Evolutionary conservation across 2,329 filamentous ascomycete species (phyloP).

Genomic region (Arthrinium phaeospermum): DNA sequence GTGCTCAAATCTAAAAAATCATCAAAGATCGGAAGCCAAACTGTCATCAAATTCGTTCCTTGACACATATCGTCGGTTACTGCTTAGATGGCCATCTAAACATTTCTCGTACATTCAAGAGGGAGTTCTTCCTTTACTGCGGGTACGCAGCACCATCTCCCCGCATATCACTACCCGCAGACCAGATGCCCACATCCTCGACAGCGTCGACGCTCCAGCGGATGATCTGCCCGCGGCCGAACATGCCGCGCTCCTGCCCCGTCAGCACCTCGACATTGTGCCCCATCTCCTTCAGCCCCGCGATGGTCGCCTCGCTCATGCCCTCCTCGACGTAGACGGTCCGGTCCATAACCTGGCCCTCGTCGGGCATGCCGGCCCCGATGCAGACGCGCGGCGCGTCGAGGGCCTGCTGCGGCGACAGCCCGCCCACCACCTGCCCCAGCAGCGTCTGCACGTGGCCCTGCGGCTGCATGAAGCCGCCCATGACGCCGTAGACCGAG

Average conservation of each 20-base stretch:
- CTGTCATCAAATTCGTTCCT: not conserved
- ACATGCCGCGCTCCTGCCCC: conserved; percentile 71
- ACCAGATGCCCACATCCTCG: conserved; percentile 78
- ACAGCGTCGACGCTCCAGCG: conserved; percentile 72
- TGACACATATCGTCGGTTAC: not conserved
- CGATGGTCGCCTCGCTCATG: conserved; percentile 70
- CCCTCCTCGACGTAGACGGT: conserved; percentile 84
- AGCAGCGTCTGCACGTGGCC: conserved; percentile 93
- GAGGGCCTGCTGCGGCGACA: conserved; percentile 85
- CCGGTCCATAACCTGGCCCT: conserved; percentile 61
- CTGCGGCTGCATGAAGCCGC: conserved; percentile 97
- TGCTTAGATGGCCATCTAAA: not conserved
- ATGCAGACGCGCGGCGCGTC: conserved; percentile 94
- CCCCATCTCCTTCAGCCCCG: conserved; percentile 71
- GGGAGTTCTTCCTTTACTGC: conserved; percentile 37
- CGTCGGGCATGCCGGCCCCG: conserved; percentile 71
- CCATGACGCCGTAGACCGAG: conserved; percentile 94
- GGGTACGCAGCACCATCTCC: conserved; percentile 79
- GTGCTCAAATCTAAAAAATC: not conserved
- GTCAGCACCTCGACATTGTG: conserved; percentile 74
- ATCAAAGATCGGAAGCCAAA: not conserved
- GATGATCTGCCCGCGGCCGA: conserved; percentile 89
- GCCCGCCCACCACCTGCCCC: conserved; percentile 82
- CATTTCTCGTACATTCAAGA: conserved; percentile 25
- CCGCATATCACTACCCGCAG: conserved; percentile 84